Conservation (phyloP, 2,329 filamentous ascomycete species). For the Xylaria polymorpha region DNA sequence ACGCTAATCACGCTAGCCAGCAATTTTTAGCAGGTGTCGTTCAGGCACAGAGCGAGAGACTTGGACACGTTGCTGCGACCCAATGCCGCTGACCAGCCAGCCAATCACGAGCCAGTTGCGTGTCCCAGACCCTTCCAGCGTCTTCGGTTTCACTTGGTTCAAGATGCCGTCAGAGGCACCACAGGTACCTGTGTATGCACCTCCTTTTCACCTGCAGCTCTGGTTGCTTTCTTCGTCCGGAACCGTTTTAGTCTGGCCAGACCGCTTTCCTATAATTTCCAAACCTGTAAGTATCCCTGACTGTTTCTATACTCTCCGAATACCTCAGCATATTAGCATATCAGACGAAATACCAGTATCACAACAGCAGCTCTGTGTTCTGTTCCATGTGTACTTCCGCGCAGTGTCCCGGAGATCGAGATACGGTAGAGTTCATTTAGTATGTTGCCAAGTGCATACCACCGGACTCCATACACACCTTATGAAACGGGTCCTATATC, state of each 20-base stretch:
- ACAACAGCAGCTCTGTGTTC: neutral
- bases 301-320: neutral
- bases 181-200: conserved; percentile 48
- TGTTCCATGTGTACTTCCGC: neutral
- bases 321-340: neutral
- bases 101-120: conserved; percentile 39
- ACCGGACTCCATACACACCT: conserved; percentile 20
- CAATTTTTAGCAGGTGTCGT: conserved; percentile 25
- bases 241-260: conserved; percentile 17
- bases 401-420: conserved; percentile 1
- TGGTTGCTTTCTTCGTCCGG: conserved; percentile 23
- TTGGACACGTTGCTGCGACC: conserved; percentile 48
- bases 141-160: conserved; percentile 55
- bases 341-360: conserved; percentile 8
- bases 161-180: conserved; percentile 39
- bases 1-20: conserved; percentile 28
- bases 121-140: conserved; percentile 52
- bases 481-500: conserved; percentile 29
- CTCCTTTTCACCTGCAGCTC: conserved; percentile 55
- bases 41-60: conserved; percentile 40
- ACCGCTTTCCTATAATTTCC: conserved; percentile 42
- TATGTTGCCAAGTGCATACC: neutral
- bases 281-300: conserved; percentile 34
- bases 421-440: conserved; percentile 6
- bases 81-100: conserved; percentile 24